Conservation (phyloP, 331 rosid species). For the Quercus lobata region DNA sequence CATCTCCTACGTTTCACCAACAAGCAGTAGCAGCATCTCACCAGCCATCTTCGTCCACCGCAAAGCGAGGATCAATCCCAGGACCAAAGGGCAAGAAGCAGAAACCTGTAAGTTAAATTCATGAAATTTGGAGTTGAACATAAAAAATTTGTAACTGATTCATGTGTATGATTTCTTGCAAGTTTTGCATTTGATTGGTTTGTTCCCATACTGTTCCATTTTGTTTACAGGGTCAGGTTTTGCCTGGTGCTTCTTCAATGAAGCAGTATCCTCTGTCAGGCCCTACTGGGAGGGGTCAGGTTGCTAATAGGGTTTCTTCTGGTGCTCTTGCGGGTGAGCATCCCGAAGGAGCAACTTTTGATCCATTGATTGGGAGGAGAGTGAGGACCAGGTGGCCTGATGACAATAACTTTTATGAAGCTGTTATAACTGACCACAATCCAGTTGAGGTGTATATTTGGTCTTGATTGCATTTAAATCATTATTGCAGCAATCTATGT, state of each 20-base stretch:
- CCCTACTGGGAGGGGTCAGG: slow-evolving; percentile 71
- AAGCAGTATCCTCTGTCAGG: slow-evolving; percentile 70
- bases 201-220: slow-evolving; percentile 5
- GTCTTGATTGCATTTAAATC: background rate
- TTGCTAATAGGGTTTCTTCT: slow-evolving; percentile 57
- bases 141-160: background rate
- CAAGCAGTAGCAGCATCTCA: slow-evolving; percentile 59
- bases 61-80: slow-evolving; percentile 67
- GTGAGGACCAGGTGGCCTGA: slow-evolving; percentile 95
- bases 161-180: background rate
- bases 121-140: background rate
- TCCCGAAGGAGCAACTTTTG: slow-evolving; percentile 52
- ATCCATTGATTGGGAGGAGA: slow-evolving; percentile 74
- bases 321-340: slow-evolving; percentile 47
- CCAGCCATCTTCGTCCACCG: slow-evolving; percentile 76
- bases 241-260: slow-evolving; percentile 57
- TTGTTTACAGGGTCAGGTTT: slow-evolving; percentile 41
- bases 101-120: slow-evolving; percentile 59
- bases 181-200: background rate
- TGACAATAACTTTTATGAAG: slow-evolving; percentile 90
- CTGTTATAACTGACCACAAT: slow-evolving; percentile 69
- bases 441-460: slow-evolving; percentile 50
- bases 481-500: slow-evolving; percentile 9
- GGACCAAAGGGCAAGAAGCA: slow-evolving; percentile 76
- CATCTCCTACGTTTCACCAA: slow-evolving; percentile 64